Evolutionary conservation across 176 grass and related monocot species (phyloP).

Genomic region (Tillandsia leiboldiana): DNA sequence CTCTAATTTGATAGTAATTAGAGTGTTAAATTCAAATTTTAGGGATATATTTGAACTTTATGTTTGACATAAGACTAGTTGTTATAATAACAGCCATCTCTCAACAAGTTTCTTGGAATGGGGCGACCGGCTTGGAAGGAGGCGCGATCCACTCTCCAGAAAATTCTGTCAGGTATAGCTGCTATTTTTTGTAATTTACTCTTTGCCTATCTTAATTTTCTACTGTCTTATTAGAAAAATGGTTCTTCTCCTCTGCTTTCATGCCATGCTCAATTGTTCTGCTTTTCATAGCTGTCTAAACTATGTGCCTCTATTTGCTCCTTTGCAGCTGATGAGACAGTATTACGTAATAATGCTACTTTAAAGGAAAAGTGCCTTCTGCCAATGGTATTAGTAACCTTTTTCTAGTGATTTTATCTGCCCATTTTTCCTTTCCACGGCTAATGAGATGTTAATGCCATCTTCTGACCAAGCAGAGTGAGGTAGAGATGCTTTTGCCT

Average conservation of each 20-base stretch:
- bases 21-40: not conserved
- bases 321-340: conserved; percentile 62
- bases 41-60: not conserved
- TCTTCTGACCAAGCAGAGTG: conserved; percentile 36
- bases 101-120: conserved; percentile 88
- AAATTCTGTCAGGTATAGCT: conserved; percentile 58
- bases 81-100: conserved; percentile 47
- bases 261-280: not conserved
- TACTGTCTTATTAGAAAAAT: not conserved
- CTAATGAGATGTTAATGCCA: conserved; percentile 6
- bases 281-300: not conserved
- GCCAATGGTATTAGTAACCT: conserved; percentile 48
- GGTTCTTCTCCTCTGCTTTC: too few species aligned
- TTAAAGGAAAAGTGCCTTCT: conserved; percentile 72
- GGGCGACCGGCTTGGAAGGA: conserved; percentile 84
- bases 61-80: conserved; percentile 1
- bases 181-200: not conserved
- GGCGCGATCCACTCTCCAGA: conserved; percentile 80
- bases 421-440: not conserved
- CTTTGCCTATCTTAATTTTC: not conserved
- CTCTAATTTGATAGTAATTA: too few species aligned
- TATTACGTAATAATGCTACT: conserved; percentile 61
- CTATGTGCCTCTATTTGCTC: not conserved
- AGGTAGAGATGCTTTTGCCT: conserved; percentile 78
- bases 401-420: not conserved